Base-by-base conservation (phyloP, 2,329 filamentous ascomycete species). In the Emericellopsis atlantica region DNA sequence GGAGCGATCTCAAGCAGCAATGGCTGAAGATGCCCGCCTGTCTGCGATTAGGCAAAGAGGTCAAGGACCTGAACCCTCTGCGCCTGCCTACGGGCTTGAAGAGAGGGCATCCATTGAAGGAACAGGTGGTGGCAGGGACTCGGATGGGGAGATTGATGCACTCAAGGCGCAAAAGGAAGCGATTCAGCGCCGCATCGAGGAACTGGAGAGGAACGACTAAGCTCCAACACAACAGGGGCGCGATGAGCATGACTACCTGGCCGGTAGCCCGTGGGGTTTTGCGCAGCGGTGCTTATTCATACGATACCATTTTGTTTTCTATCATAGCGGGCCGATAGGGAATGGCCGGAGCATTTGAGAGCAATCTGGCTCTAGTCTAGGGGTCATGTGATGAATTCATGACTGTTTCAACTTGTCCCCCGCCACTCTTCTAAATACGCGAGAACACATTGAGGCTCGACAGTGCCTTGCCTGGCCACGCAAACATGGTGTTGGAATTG, bases 401-500 rank as follows among this genome's bases (percentile, higher is more conserved):
- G 26, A 12, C 4, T 9, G 8, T 12, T 29, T 9, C 12, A 9
- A 29, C 26, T 6, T 29, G 24, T 10, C 24, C 26, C 9, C 26
- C 9, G 26, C 12, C 8, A 7, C 4, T 12, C 26, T 29, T 21
- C 18, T 21, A 21, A 29, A 29, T 29, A 7, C 26, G 8, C 26
- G 26, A 29, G 33, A 81, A 77, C 2, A 74, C 74, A 29, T 62
- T 58, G 50, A 81, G 53, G 52, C 78, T 81, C 11, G 65, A 69
- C 48, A 76, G 62, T 5, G 69, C 74, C 41, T 64, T 66, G 4
- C 76, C 71, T 3, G 64, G 64, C 46, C 63, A 67, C 43, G 66
- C 61, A 40, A 83, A 76, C 67, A 84, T 67, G 36, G 77, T 63
- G 56, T 80, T 82, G 49, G 76, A 75, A 15, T 64, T 61, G 52